These are phyloP conservation scores for Solanum chacoense DNA, from an alignment of 305 asterid genomes.

Conservation along the genomic window DNA sequence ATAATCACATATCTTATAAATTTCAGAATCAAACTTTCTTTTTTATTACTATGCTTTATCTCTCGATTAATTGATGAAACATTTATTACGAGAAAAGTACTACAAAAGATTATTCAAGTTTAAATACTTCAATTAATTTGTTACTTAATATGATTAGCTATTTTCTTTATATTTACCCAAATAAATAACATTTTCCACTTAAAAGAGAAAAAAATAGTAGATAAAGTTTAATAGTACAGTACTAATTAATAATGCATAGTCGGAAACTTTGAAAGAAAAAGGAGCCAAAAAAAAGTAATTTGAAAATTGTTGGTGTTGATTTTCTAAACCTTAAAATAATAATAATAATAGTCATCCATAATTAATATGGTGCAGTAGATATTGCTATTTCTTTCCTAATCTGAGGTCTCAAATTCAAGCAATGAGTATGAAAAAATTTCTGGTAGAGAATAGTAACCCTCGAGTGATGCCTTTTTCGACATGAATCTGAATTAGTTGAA, in stretches of 20 bases:
- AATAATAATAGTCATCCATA: not conserved
- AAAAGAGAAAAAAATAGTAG: not conserved
- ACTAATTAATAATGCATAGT: not conserved
- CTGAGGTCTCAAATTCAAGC: too few relatives aligned
- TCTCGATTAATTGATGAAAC: not conserved
- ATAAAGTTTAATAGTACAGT: not conserved
- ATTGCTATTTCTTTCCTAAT: not conserved
- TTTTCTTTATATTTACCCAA: not conserved
- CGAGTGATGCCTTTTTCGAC: rapidly evolving
- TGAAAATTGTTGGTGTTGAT: not conserved
- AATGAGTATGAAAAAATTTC: too few relatives aligned
- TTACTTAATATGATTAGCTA: not conserved
- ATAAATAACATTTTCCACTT: not conserved
- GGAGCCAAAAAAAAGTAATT: not conserved
- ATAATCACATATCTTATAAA: not conserved
- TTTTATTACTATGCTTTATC: not conserved
- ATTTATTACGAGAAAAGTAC: not conserved
- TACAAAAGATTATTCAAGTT: not conserved
- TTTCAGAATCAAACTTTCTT: not conserved
- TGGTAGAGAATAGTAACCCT: not conserved
- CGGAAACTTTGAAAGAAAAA: not conserved
- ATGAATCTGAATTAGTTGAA: not conserved
- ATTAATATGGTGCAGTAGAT: not conserved
- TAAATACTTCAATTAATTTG: not conserved
- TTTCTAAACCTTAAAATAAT: not conserved